Percentiles rank a stretch among this genome's conserved stretches.
phyloP scores from a whole-genome alignment of 163 green algal genomes.

The Smithsoniella earleae region DNA sequence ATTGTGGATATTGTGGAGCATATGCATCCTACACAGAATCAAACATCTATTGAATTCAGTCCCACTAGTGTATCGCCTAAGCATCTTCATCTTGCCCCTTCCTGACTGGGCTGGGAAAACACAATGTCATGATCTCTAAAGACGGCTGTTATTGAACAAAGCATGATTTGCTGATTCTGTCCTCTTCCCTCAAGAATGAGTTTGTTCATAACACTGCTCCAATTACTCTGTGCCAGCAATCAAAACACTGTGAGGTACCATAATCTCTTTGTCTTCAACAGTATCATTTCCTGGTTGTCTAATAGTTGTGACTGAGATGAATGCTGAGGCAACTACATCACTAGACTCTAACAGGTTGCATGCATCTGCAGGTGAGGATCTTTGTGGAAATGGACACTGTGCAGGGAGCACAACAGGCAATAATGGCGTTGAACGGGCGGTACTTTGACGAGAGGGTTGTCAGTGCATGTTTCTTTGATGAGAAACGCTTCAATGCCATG shows the following conservation, averaged over 20 bases:
- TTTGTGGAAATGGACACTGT: slow-evolving; percentile 39
- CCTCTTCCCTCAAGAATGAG: too few relatives aligned
- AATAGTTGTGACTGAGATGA: background rate
- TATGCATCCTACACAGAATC: background rate
- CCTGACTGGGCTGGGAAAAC: background rate
- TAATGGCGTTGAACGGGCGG: slow-evolving; percentile 49
- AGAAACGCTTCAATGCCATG: slow-evolving; percentile 61
- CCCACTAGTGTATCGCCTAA: too few relatives aligned
- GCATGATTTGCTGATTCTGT: too few relatives aligned
- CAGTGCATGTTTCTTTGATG: slow-evolving; percentile 69
- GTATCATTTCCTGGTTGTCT: background rate
- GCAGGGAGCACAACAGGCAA: slow-evolving; percentile 32
- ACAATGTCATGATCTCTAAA: too few relatives aligned
- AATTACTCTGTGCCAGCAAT: background rate
- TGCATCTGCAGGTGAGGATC: slow-evolving; percentile 31
- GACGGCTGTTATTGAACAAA: too few relatives aligned
- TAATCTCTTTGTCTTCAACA: background rate
- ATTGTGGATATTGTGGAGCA: background rate
- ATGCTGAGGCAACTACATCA: background rate
- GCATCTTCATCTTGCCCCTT: background rate
- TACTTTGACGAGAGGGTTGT: slow-evolving; percentile 76
- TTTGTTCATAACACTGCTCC: background rate
- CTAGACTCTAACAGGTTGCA: background rate
- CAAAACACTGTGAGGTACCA: background rate
- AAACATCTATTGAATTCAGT: background rate